Evolutionary conservation across 805 yeast species (phyloP).

Genomic region (Candida corydali): DNA sequence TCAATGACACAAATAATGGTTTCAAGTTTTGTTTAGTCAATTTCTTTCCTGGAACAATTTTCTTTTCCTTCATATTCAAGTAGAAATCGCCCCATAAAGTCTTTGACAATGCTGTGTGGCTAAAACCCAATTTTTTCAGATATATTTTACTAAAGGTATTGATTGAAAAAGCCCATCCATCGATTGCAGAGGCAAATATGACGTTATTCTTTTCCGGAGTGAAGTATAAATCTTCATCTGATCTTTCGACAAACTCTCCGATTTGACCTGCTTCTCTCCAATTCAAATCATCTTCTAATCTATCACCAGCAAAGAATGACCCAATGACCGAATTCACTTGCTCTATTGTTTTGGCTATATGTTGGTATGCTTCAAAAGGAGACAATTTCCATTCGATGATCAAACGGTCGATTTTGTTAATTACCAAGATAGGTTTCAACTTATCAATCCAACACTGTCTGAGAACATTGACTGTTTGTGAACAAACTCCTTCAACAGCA

Average conservation of each 20-base stretch:
- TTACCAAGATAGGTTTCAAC: conserved; percentile 78
- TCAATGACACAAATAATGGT: conserved; percentile 82
- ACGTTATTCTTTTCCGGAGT: conserved; percentile 87
- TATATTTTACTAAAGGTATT: conserved; percentile 85
- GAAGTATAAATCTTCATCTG: conserved; percentile 80
- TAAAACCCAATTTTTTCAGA: conserved; percentile 79
- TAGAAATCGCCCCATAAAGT: conserved; percentile 96
- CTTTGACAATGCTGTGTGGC: conserved; percentile 70
- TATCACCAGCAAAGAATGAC: conserved; percentile 85
- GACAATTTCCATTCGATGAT: conserved; percentile 77
- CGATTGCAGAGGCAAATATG: conserved; percentile 84
- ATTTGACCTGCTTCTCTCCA: conserved; percentile 66
- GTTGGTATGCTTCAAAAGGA: conserved; percentile 81
- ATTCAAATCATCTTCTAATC: conserved; percentile 80
- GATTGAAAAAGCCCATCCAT: conserved; percentile 97
- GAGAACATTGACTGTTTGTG: conserved; percentile 92
- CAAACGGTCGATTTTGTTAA: conserved; percentile 88
- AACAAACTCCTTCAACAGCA: conserved; percentile 97
- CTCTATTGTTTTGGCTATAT: conserved; percentile 73
- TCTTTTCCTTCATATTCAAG: conserved; percentile 85
- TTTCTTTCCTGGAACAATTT: conserved; percentile 64
- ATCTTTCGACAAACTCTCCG: conserved; percentile 63
- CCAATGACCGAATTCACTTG: conserved; percentile 95
- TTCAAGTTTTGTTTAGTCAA: conserved; percentile 58
- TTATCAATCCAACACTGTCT: conserved; percentile 96